Percentiles rank a stretch among this genome's conserved stretches.
Conservation (phyloP, 2,329 filamentous ascomycete genomes). For the Aphanocladium album region DNA sequence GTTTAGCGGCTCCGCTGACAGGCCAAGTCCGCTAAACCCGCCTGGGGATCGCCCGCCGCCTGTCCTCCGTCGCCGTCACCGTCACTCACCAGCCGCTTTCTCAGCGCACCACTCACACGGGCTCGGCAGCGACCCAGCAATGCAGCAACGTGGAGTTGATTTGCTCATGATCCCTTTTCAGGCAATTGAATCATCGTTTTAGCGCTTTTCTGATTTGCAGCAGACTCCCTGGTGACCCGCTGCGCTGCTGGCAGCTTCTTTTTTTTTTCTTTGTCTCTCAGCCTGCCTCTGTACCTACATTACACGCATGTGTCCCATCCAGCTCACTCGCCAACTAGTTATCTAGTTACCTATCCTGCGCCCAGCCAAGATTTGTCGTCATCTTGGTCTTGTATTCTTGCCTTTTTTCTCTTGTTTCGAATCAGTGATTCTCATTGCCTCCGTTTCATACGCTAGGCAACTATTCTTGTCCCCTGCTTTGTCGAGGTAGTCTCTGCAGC, state of each 20-base stretch:
- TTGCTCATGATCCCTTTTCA: neutral
- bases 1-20: slow-evolving; percentile 6
- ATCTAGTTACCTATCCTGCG: no score
- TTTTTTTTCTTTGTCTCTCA: neutral
- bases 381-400: no score
- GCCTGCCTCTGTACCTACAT: neutral
- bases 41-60: neutral
- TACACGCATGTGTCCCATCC: neutral
- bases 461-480: no score
- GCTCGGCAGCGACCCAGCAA: neutral
- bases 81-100: no score
- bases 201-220: neutral
- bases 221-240: neutral
- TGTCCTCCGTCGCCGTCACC: neutral
- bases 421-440: no score
- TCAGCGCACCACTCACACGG: neutral
- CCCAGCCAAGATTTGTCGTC: no score
- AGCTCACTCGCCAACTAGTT: neutral
- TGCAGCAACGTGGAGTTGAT: neutral
- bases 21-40: slow-evolving; percentile 5
- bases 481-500: no score
- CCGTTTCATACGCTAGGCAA: no score
- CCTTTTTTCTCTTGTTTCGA: no score
- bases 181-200: neutral
- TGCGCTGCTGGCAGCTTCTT: neutral